A percentile compares a stretch with the other conserved stretches of the same genome.
phyloP scores from a whole-genome alignment of 345 rosid genomes.

The Psidium friedrichsthalianum region DNA sequence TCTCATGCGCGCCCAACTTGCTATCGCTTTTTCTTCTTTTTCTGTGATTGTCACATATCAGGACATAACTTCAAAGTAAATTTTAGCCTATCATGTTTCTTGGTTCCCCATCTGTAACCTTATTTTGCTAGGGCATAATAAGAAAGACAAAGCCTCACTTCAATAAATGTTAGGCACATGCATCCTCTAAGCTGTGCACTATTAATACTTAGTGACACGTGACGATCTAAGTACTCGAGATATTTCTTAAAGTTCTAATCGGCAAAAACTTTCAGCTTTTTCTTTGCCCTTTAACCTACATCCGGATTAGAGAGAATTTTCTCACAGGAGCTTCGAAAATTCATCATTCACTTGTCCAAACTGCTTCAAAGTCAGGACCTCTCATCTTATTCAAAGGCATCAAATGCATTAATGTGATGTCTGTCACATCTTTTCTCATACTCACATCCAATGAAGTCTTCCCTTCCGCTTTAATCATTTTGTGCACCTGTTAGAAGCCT shows the following conservation, averaged over 20 bases:
- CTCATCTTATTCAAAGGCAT: neutral
- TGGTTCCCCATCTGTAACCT: neutral
- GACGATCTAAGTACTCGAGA: neutral
- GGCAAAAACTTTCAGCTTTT: neutral
- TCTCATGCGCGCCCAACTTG: no score
- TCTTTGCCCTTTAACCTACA: neutral
- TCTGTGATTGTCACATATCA: neutral
- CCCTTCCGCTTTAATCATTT: neutral
- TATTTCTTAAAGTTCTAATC: neutral
- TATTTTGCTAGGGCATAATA: neutral
- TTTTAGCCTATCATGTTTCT: neutral
- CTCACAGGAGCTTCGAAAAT: neutral
- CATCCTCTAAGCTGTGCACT: neutral
- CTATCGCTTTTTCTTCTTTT: neutral
- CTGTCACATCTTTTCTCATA: neutral
- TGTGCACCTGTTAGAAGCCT: neutral
- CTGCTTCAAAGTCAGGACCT: neutral
- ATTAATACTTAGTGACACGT: neutral
- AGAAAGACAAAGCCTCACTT: neutral
- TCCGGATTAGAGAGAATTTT: neutral
- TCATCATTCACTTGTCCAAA: neutral
- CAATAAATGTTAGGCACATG: neutral
- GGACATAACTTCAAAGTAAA: neutral
- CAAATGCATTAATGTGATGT: neutral
- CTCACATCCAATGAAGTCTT: neutral